phyloP scores from a whole-genome alignment of 202 grass and related monocot genomes.

The Saccharum hybrid region DNA sequence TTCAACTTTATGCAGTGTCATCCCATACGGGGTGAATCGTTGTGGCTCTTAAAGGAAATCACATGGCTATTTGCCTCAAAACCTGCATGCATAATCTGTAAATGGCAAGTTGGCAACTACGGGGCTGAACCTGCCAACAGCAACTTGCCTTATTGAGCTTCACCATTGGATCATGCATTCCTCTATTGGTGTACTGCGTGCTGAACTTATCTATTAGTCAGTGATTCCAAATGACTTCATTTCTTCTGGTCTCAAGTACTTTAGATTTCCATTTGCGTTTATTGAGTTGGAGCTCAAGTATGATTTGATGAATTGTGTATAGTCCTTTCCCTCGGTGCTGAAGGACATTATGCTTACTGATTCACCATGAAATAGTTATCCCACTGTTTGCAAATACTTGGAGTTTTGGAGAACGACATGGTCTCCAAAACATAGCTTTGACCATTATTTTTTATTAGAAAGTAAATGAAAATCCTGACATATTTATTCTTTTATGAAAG shows the following conservation, averaged over 20 bases:
- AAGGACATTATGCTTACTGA: neutral
- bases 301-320: conserved; percentile 3
- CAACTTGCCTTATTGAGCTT: conserved; percentile 12
- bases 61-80: neutral
- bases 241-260: neutral
- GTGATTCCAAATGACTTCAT: neutral
- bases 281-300: neutral
- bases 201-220: conserved; percentile 30
- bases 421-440: neutral
- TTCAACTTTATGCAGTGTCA: conserved; percentile 1
- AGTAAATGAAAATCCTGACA: neutral
- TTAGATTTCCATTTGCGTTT: conserved; percentile 10
- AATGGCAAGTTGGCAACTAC: neutral
- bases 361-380: conserved; percentile 8
- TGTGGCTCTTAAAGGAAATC: neutral
- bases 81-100: conserved; percentile 16
- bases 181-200: neutral
- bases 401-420: neutral
- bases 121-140: neutral
- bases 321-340: conserved; percentile 7
- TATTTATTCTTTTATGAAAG: neutral
- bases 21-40: neutral
- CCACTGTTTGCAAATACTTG: neutral
- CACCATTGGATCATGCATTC: conserved; percentile 7
- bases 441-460: neutral